Conservation (phyloP, 2,329 filamentous ascomycete species). For the Venturia nashicola region DNA sequence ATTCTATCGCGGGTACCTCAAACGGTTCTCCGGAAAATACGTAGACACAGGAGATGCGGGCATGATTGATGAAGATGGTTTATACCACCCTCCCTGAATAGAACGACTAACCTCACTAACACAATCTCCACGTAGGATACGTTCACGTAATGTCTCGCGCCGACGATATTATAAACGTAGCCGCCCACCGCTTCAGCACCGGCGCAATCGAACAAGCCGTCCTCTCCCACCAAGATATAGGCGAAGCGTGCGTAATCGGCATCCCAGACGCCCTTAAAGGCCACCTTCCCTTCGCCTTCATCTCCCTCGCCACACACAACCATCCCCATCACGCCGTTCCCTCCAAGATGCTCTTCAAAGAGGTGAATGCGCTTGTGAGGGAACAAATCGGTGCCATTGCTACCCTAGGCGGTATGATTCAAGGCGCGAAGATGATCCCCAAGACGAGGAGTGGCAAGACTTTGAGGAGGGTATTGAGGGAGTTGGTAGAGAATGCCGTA, state of each 20-base stretch:
- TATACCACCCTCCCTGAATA: neutral
- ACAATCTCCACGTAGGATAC: slow-evolving; percentile 25
- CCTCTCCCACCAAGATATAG: slow-evolving; percentile 63
- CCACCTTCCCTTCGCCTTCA: slow-evolving; percentile 82
- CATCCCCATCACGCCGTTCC: slow-evolving; percentile 42
- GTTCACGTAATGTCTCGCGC: slow-evolving; percentile 50
- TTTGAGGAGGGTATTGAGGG: slow-evolving; percentile 64
- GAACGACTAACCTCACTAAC: neutral
- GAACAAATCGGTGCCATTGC: slow-evolving; percentile 81
- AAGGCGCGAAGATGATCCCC: slow-evolving; percentile 76
- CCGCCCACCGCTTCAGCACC: slow-evolving; percentile 80
- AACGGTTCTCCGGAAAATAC: slow-evolving; percentile 70
- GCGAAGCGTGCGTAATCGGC: slow-evolving; percentile 75
- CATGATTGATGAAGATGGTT: slow-evolving; percentile 60
- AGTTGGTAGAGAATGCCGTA: slow-evolving; percentile 72
- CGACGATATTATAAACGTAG: slow-evolving; percentile 94
- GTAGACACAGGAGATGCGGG: slow-evolving; percentile 87
- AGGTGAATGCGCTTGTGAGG: slow-evolving; percentile 63
- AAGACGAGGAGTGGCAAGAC: slow-evolving; percentile 92
- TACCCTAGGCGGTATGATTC: slow-evolving; percentile 71
- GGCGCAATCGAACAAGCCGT: slow-evolving; percentile 87
- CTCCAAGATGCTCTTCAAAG: slow-evolving; percentile 37
- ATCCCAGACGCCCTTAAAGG: slow-evolving; percentile 81
- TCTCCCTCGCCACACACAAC: slow-evolving; percentile 45
- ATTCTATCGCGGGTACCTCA: slow-evolving; percentile 76